Evolutionary conservation across 1,284 basidiomycete species (phyloP), one percentile per base, ranked within the genome.

Genomic region (Irpex sp.): DNA sequence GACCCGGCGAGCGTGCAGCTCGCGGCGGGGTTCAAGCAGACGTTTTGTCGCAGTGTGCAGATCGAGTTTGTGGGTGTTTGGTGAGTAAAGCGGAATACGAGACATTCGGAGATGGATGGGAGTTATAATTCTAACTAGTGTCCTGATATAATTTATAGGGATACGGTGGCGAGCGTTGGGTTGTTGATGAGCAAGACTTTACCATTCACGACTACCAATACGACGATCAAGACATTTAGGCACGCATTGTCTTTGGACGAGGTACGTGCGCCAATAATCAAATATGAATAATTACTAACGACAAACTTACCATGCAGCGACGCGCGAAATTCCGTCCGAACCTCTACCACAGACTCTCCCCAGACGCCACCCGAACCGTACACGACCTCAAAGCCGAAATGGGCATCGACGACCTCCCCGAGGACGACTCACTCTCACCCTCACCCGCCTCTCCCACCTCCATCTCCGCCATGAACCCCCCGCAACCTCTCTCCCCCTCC

Each of bases 1-100:
- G 79, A 80, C 64, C 67, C 72, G 3, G 64, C 65, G 2, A 80
- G 79, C 33, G 71, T 76, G 62, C 69, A 71, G 52, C 72, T 80
- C 52, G 77, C 76, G 7, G 73, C 72, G 18, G 77, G 74, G 1
- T 84, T 83, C 75, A 85, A 84, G 67, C 73, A 75, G 60, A 78
- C 80, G 0, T 85, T 84, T 67, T 84, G 77, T 57, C 68, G 74
- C 19, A 68, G 74, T 42, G 82, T 84, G 12, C 67, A 77, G 39
- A 79, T 85, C 55, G 80, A 84, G 39, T 85, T 85, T 67, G 66
- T 85, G 5, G 72, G 73, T 18, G 73, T 75, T 3, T 75, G 73
- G 73, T 73, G 35, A 52, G 69, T 56, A 12, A 19, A 58, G 16
- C n/a, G 8, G 5, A 12, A 9, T 23, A 4, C n/a, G n/a, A n/a